Evolutionary conservation across 805 yeast species (phyloP).

Genomic region (Schizosaccharomyces japonicus): DNA sequence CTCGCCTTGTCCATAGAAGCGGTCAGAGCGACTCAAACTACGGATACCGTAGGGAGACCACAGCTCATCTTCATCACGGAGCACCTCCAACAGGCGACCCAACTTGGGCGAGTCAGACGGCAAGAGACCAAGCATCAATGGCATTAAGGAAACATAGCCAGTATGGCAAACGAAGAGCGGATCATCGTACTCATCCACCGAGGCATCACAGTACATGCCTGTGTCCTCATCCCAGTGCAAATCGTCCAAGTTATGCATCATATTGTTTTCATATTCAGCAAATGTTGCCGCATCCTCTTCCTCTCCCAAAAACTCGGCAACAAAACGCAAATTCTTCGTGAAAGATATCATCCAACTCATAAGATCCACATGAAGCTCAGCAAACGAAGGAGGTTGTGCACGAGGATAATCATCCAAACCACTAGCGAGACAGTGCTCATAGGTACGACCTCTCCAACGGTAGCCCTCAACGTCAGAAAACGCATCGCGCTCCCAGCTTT

Average conservation of each 20-base stretch:
- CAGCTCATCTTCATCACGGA: constrained; percentile 46
- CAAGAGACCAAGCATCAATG: constrained; percentile 51
- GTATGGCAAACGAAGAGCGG: constrained; percentile 46
- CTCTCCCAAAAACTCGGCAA: constrained; percentile 40
- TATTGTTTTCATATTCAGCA: constrained; percentile 27
- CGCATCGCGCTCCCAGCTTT: constrained; percentile 40
- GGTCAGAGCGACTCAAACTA: constrained; percentile 47
- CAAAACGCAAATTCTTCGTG: constrained; percentile 56
- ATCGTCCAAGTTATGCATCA: constrained; percentile 39
- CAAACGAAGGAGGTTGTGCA: constrained; percentile 52
- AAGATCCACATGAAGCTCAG: constrained; percentile 76
- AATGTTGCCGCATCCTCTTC: constrained; percentile 36
- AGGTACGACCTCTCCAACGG: constrained; percentile 84
- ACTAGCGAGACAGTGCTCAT: constrained; percentile 65
- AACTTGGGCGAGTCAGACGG: constrained; percentile 26
- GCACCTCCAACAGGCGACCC: constrained; percentile 27
- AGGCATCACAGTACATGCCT: constrained; percentile 47
- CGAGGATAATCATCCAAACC: constrained; percentile 94
- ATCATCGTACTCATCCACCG: constrained; percentile 45
- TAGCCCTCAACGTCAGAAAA: constrained; percentile 36
- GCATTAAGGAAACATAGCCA: constrained; percentile 72
- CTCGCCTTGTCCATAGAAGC: constrained; percentile 49
- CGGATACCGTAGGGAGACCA: constrained; percentile 65
- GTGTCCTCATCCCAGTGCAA: constrained; percentile 59
- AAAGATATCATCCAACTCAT: constrained; percentile 84